These are phyloP conservation scores for Tolypocladium inflatum DNA, from an alignment of 2,329 filamentous ascomycete genomes.

Conservation along the genomic window DNA sequence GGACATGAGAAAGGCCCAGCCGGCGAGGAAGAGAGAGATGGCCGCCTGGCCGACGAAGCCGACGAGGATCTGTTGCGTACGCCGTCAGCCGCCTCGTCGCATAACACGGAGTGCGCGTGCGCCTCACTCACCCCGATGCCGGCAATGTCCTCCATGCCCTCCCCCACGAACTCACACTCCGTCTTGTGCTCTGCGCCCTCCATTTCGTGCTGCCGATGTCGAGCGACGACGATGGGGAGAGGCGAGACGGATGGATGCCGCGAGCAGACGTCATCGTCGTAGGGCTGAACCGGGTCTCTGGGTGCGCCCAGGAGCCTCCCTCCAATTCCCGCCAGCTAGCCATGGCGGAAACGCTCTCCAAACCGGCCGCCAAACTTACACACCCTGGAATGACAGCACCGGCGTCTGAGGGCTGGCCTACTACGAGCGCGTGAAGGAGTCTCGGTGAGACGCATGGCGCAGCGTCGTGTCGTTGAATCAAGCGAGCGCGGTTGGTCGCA, in stretches of 20 bases:
- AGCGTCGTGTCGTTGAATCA: not conserved
- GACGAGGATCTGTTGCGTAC: constrained; percentile 14
- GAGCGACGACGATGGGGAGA: not conserved
- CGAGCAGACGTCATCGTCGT: not conserved
- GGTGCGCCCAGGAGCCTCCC: not conserved
- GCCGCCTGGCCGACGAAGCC: constrained; percentile 19
- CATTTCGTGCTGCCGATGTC: not conserved
- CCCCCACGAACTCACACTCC: constrained; percentile 14
- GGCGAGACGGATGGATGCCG: not conserved
- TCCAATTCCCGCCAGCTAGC: not conserved
- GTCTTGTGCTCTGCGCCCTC: not conserved
- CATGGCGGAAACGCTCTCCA: too few species aligned
- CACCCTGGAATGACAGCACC: not conserved
- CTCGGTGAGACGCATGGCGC: not conserved
- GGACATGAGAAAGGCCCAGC: constrained; percentile 23
- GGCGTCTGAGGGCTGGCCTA: not conserved
- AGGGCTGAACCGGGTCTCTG: not conserved
- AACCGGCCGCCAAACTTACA: too few species aligned
- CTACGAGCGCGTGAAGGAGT: not conserved
- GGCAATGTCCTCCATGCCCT: constrained; percentile 19
- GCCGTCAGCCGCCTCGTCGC: not conserved
- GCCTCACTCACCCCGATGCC: constrained; percentile 20
- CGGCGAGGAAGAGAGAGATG: constrained; percentile 11
- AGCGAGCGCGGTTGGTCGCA: not conserved
- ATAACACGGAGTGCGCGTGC: not conserved